These are phyloP conservation scores for Pseudohyphozyma bogoriensis DNA, from an alignment of 768 basidiomycete genomes.

Conservation along the genomic window DNA sequence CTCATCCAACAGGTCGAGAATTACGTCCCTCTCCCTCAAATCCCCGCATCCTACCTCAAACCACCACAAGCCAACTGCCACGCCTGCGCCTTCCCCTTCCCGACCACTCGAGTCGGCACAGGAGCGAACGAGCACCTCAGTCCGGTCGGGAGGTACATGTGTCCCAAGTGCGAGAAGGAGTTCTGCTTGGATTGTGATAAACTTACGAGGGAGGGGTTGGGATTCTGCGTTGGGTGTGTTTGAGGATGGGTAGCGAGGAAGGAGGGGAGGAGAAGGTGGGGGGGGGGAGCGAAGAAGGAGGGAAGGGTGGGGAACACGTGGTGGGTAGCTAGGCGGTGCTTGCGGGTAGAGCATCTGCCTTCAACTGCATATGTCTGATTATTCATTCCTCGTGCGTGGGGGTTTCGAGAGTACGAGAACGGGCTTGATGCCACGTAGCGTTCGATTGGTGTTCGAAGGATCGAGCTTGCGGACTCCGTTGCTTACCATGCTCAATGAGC, in stretches of 20 bases:
- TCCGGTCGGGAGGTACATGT: conserved; percentile 75
- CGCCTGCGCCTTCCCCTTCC: conserved; percentile 66
- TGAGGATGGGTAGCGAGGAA: not conserved
- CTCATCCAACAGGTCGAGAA: conserved; percentile 20
- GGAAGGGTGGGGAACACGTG: too few species aligned
- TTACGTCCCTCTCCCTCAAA: not conserved
- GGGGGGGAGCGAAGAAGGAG: too few species aligned
- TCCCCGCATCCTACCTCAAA: conserved; percentile 34
- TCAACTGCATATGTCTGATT: too few species aligned
- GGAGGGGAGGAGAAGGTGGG: not conserved
- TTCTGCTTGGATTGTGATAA: conserved; percentile 96
- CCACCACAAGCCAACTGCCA: conserved; percentile 47
- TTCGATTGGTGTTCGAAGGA: too few species aligned
- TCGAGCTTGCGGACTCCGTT: too few species aligned
- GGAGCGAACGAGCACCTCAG: conserved; percentile 48
- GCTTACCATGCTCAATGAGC: too few species aligned
- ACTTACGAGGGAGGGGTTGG: conserved; percentile 88
- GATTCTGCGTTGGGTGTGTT: conserved; percentile 66
- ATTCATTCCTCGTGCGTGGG: too few species aligned
- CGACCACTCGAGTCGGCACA: conserved; percentile 24
- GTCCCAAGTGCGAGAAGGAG: conserved; percentile 71
- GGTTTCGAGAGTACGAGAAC: too few species aligned
- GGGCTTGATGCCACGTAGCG: too few species aligned
- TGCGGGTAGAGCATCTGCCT: too few species aligned
- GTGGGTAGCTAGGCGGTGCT: too few species aligned